Evolutionary conservation across 768 basidiomycete genomes (phyloP).

Genomic region (Collybia nuda): DNA sequence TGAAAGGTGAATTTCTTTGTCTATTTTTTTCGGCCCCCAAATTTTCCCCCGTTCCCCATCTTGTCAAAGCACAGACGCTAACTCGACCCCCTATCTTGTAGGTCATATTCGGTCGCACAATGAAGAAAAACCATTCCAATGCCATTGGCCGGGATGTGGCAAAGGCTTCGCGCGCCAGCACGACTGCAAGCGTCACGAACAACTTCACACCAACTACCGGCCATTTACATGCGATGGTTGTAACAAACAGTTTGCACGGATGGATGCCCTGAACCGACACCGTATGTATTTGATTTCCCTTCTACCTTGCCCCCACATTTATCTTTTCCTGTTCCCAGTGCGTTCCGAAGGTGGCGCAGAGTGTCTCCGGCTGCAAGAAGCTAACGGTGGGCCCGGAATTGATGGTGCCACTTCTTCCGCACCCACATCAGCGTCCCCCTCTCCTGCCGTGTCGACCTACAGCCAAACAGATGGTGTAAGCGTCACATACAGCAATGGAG

Average conservation of each 20-base stretch:
- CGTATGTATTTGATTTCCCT: slow-evolving; percentile 48
- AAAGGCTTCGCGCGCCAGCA: slow-evolving; percentile 95
- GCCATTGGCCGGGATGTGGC: slow-evolving; percentile 91
- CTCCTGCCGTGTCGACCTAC: background rate
- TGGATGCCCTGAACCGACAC: slow-evolving; percentile 95
- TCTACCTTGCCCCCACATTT: background rate
- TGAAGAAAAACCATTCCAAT: slow-evolving; percentile 93
- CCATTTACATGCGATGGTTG: slow-evolving; percentile 95
- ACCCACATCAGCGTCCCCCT: slow-evolving; percentile 1
- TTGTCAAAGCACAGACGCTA: background rate
- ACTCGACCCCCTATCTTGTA: slow-evolving; percentile 19
- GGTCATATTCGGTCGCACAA: slow-evolving; percentile 95
- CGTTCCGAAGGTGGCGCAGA: slow-evolving; percentile 83
- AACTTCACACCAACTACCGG: slow-evolving; percentile 88
- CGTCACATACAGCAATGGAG: no score
- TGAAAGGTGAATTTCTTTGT: slow-evolving; percentile 64
- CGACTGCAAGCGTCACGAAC: slow-evolving; percentile 96
- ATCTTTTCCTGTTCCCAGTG: slow-evolving; percentile 37
- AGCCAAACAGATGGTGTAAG: no score
- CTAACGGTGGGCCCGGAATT: slow-evolving; percentile 10
- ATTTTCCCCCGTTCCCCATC: background rate
- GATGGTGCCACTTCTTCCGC: background rate
- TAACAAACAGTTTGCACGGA: slow-evolving; percentile 87
- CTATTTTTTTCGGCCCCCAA: background rate
- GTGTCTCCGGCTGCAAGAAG: slow-evolving; percentile 48